phyloP scores from a whole-genome alignment of 2,329 filamentous ascomycete genomes.

The Exophiala spinifera region DNA sequence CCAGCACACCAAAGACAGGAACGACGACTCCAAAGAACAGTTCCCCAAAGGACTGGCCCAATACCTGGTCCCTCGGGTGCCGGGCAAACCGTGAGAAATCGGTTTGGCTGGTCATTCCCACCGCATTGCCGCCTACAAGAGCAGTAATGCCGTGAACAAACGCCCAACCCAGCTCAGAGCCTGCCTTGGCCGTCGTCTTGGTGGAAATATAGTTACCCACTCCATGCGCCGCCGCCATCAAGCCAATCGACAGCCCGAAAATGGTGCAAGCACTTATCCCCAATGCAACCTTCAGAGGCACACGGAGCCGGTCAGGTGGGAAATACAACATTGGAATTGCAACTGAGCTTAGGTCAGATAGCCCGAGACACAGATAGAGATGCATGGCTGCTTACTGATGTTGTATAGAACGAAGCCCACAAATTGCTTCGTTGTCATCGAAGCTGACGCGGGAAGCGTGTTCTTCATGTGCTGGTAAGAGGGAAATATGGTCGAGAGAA shows the following conservation, averaged over 20 bases:
- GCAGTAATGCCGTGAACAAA: constrained; percentile 36
- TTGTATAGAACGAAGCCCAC: constrained; percentile 13
- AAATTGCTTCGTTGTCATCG: constrained; percentile 13
- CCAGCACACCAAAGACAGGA: constrained; percentile 7
- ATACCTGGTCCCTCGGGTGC: constrained; percentile 28
- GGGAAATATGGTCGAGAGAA: constrained; percentile 6
- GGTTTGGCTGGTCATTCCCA: constrained; percentile 45
- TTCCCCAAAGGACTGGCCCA: constrained; percentile 39
- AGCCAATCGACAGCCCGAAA: too few relatives aligned
- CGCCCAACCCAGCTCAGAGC: not conserved
- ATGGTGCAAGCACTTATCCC: too few relatives aligned
- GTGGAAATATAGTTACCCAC: not conserved
- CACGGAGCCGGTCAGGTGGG: constrained; percentile 9
- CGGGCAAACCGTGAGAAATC: constrained; percentile 53
- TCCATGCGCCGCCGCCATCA: not conserved
- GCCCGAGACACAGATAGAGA: too few relatives aligned
- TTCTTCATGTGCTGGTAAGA: constrained; percentile 9
- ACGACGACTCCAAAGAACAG: constrained; percentile 41
- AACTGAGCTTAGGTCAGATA: too few relatives aligned
- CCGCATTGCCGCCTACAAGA: constrained; percentile 43
- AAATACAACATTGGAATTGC: constrained; percentile 11
- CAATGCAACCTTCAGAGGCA: too few relatives aligned
- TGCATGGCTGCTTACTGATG: too few relatives aligned
- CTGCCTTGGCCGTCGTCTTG: not conserved
- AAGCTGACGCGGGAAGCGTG: constrained; percentile 8